These are phyloP conservation scores for Colletotrichum siamense DNA, from an alignment of 2,329 filamentous ascomycete species.

Conservation along the genomic window DNA sequence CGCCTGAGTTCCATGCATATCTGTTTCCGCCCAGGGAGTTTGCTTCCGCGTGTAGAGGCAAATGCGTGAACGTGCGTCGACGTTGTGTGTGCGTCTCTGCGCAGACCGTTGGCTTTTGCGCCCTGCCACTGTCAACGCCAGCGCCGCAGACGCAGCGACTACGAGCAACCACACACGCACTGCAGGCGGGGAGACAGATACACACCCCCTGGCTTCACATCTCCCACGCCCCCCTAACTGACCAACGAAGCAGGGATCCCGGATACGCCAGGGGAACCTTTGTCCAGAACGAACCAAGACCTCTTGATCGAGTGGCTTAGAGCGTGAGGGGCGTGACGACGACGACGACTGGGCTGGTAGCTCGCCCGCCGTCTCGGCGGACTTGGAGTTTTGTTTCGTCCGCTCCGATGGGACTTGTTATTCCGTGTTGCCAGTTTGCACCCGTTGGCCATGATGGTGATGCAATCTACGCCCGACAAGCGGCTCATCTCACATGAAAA, in stretches of 20 bases:
- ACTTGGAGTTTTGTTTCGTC: slow-evolving; percentile 6
- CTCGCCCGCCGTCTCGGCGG: slow-evolving; percentile 16
- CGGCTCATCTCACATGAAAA: neutral
- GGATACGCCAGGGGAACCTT: slow-evolving; percentile 8
- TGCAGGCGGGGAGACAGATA: neutral
- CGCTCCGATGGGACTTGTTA: neutral
- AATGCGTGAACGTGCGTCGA: neutral
- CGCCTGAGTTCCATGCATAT: neutral
- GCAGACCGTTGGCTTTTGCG: slow-evolving; percentile 17
- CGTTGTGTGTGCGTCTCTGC: neutral
- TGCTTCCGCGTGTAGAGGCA: neutral
- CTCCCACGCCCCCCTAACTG: neutral
- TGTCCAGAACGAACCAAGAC: slow-evolving; percentile 9
- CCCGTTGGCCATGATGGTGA: neutral
- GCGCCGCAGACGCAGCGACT: neutral
- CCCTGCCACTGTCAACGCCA: neutral
- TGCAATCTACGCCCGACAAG: slow-evolving; percentile 4
- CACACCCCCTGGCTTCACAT: neutral
- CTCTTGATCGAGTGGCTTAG: slow-evolving; percentile 12
- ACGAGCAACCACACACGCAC: neutral
- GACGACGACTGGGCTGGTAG: neutral
- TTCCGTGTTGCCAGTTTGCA: neutral
- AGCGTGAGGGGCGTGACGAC: slow-evolving; percentile 16
- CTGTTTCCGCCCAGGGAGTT: neutral
- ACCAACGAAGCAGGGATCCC: slow-evolving; percentile 6